Evolutionary conservation across 2,329 filamentous ascomycete genomes (phyloP).

Genomic region (Mollisia scopiformis): DNA sequence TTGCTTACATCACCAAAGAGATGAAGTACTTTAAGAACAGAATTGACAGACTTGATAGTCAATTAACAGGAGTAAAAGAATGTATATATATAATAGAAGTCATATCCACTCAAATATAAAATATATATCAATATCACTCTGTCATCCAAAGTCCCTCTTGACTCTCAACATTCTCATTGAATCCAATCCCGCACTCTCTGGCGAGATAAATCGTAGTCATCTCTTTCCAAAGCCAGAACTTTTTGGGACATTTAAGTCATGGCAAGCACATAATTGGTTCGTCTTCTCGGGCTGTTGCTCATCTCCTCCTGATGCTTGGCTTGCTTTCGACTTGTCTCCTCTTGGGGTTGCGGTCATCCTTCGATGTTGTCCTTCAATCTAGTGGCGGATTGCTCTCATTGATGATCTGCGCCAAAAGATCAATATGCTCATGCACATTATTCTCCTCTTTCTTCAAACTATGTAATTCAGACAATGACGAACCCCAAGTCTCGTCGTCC

Average conservation of each 20-base stretch:
- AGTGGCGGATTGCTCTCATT: constrained; percentile 23
- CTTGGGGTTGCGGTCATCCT: background rate
- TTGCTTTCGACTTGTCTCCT: background rate
- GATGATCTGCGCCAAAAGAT: constrained; percentile 30
- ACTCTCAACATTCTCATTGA: too few relatives aligned
- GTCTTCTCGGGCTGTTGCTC: background rate
- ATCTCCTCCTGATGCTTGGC: background rate
- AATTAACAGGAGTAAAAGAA: too few relatives aligned
- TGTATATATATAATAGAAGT: too few relatives aligned
- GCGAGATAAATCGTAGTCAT: background rate
- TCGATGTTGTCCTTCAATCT: constrained; percentile 22
- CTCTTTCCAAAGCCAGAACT: background rate
- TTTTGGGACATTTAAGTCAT: background rate
- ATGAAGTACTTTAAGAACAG: too few relatives aligned
- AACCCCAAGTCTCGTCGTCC: constrained; percentile 35
- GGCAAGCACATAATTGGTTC: background rate
- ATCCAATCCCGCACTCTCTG: background rate
- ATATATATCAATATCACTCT: too few relatives aligned
- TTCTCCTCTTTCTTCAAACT: constrained; percentile 16
- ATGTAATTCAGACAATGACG: background rate
- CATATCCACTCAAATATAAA: too few relatives aligned
- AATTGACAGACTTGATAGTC: too few relatives aligned
- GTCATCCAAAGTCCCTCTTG: too few relatives aligned
- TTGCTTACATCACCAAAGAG: too few relatives aligned
- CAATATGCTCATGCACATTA: constrained; percentile 29